Evolutionary conservation across 768 basidiomycete genomes (phyloP), one percentile per base, ranked within the genome.

Genomic region (Tricholoma saponaceum): DNA sequence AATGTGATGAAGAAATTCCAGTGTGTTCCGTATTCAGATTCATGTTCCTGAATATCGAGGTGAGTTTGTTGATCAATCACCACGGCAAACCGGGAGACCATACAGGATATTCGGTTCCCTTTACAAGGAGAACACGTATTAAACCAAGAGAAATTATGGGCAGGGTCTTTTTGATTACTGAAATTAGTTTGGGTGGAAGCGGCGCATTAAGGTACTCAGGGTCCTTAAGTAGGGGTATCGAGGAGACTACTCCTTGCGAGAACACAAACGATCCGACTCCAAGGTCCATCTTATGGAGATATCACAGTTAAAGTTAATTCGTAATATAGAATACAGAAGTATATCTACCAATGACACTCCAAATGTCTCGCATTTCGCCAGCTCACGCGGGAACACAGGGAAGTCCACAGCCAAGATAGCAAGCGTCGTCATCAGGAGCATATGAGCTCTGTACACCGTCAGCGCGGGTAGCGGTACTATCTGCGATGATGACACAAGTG

Each of bases 1-100:
- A 98, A 78, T 0, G 97, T 98, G 63, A 98, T 81, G 79, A 99
- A 99, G 73, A 98, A 98, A 69, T 98, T 98, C 97, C 97, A 99
- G 65, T 98, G 96, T 0, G 85, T 84, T 0, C 97, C 97, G 62
- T 98, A 98, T 73, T 99, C 97, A 0, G 95, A 88, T 55, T 90
- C 87, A 58, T 98, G 97, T 75, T 98, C 97, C 95, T 77, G 30
- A 23, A 49, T 35, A 20, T 54, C 54, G 54, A 28, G 54, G 41
- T 53, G 9, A 2, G 16, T 22, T 51, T 28, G 30, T 13, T 18
- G 12, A 47, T 16, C 8, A 14, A 18, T 28, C 51, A 22, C 18
- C 26, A 25, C 2, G 43, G 37, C 13, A 1, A 5, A 43, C 44
- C 44, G 37, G 2, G 25, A 20, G 3, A 23, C 70, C 84, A 23